phyloP scores from a whole-genome alignment of 1,284 basidiomycete species.

The Ceratobasidium sp. region DNA sequence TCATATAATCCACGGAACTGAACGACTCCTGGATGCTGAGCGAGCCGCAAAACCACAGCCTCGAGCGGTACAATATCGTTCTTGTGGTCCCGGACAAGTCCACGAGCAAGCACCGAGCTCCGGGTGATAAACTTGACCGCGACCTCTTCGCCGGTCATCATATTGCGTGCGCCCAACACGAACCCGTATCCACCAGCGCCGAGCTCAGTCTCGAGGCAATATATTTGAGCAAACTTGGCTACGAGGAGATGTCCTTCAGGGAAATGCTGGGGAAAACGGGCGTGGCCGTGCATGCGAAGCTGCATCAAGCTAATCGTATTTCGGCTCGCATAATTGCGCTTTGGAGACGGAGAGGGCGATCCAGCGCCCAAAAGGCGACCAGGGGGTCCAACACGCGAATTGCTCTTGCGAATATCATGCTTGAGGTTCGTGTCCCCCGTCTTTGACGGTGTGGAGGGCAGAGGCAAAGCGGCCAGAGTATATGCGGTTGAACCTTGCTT shows the following conservation, averaged over 20 bases:
- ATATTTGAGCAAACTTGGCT: constrained; percentile 71
- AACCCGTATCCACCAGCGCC: constrained; percentile 94
- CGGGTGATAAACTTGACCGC: constrained; percentile 96
- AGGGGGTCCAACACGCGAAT: neutral
- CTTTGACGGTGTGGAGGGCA: neutral
- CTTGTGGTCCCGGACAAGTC: constrained; percentile 76
- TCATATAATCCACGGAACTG: constrained; percentile 86
- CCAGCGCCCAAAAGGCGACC: neutral
- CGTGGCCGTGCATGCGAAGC: constrained; percentile 11
- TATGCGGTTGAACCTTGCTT: neutral
- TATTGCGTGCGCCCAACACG: constrained; percentile 80
- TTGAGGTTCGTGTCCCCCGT: neutral
- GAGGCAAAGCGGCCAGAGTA: neutral
- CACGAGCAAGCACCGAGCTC: constrained; percentile 79
- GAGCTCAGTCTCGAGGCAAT: constrained; percentile 80
- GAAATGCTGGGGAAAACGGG: constrained; percentile 56
- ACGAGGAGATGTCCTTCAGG: constrained; percentile 71
- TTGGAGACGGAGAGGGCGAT: constrained; percentile 5
- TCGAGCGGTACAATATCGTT: constrained; percentile 78
- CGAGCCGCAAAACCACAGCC: constrained; percentile 76
- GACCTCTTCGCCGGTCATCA: constrained; percentile 69
- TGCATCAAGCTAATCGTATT: neutral
- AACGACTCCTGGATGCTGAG: constrained; percentile 84
- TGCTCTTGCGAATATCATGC: neutral
- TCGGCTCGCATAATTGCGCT: neutral